Base-by-base conservation (phyloP, 495 filamentous ascomycete genomes). In the Aspergillus hancockii region DNA sequence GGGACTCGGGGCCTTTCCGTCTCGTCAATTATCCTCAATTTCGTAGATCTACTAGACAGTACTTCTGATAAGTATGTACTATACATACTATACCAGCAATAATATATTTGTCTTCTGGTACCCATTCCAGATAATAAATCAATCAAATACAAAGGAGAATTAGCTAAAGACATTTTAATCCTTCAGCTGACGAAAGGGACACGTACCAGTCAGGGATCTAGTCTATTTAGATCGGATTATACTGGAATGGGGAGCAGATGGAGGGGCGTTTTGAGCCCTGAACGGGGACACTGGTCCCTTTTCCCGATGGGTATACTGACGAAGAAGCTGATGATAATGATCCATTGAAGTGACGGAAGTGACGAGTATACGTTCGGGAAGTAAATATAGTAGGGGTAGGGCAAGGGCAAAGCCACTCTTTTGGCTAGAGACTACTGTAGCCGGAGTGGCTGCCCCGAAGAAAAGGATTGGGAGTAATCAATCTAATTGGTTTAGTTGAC, bases 191-290 rank as follows among this genome's bases (percentile, higher is more conserved):
- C 65, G 62, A 67, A 61, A 62, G 54, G 59, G 52, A 63, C 57
- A 67, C 65, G 65, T 64, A 67, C 62, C 58, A 62, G 59, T 28
- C 58, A 60, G 58, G 61, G 61, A 62, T 62, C 59, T 49, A 63
- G 45, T 43, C 23, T 50, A 53, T 55, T 54, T 66, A 61, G 58
- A 47, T 57, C 21, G 54, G 54, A 28, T 40, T 25, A 34, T 49
- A 38, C 43, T 49, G 19, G 25, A 41, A 38, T 46, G 38, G 50
- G 61, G 36, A 56, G 47, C 28, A 52, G 54, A 50, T 32, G 52
- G 59, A 55, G 59, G 54, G 49, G 43, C 45, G 14, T 21, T 43
- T 54, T 49, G 40, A 57, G 60, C 57, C 63, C 58, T 60, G 58
- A 58, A 63, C 45, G 60, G 54, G 64, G 63, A 36, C 54, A 45